Evolutionary conservation across 768 basidiomycete genomes (phyloP), one percentile per base, ranked within the genome.

Genomic region (Trametes sanguinea): DNA sequence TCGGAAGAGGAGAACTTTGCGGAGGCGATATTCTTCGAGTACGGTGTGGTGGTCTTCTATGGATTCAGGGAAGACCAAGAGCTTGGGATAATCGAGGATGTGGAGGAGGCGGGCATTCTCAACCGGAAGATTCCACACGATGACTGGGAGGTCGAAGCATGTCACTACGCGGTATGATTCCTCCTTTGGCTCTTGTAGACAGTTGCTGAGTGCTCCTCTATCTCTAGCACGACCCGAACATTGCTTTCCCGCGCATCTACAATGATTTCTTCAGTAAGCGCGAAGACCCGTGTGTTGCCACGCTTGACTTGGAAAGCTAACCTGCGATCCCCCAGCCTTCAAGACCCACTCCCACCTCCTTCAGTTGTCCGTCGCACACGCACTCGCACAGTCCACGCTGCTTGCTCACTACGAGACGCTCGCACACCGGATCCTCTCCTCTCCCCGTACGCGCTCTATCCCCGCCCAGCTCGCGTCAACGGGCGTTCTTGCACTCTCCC

Each of bases 201-300:
- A 14, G 4, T 30, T 9, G 22, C 27, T 4, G 22, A 22, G 6
- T 32, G 13, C 6, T 6, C 54, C 27, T 68, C 48, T 32, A 54
- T 56, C 52, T 62, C 55, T 62, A 92, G 92, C 90, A 94, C 69
- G 95, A 98, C 69, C 83, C 89, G 3, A 76, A 86, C 56, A 93
- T 95, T 9, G 81, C 85, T 0, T 94, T 89, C 68, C 95, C 95
- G 14, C 84, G 95, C 48, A 95, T 98, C 65, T 97, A 92, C 77
- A 96, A 98, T 64, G 95, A 96, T 73, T 92, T 95, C 76, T 96
- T 95, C 76, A 95, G 94, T 95, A 69, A 67, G 89, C 80, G 2
- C 9, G 22, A 2, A 14, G 10, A 17, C 2, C 42, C 8, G 33
- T 53, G 27, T 33, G 6, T 10, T 29, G 50, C 11, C 44, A 65